Evolutionary conservation across 441 rosid genomes (phyloP).

Genomic region (Populus trichocarpa): DNA sequence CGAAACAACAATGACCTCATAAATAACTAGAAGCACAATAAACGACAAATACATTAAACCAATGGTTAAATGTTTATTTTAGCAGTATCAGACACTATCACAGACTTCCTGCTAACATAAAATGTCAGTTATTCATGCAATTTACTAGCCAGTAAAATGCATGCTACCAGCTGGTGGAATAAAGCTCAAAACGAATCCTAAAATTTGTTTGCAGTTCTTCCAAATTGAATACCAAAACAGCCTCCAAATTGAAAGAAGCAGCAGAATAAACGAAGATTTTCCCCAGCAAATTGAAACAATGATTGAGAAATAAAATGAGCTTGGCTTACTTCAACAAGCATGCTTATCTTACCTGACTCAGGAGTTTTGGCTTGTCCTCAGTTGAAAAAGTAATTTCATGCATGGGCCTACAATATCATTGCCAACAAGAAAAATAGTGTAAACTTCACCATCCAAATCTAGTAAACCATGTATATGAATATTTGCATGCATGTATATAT

Average conservation of each 20-base stretch:
- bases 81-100: background rate
- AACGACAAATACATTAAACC: background rate
- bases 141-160: background rate
- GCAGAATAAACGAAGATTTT: background rate
- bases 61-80: background rate
- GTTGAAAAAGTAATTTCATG: constrained; percentile 94
- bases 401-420: constrained; percentile 72
- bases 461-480: background rate
- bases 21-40: background rate
- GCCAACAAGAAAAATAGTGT: constrained; percentile 14
- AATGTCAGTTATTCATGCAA: background rate
- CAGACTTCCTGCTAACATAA: background rate
- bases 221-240: background rate
- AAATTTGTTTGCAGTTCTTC: background rate
- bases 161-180: background rate
- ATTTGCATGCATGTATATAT: background rate
- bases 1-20: constrained; percentile 18
- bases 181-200: background rate
- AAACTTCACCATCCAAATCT: constrained; percentile 12
- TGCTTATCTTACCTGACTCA: constrained; percentile 65
- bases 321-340: constrained; percentile 6
- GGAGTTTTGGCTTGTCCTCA: constrained; percentile 90
- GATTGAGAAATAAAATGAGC: background rate
- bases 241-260: background rate
- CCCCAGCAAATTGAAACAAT: constrained; percentile 4